These are phyloP conservation scores for Cynanchum wilfordii DNA, from an alignment of 257 asterid genomes.

Conservation along the genomic window DNA sequence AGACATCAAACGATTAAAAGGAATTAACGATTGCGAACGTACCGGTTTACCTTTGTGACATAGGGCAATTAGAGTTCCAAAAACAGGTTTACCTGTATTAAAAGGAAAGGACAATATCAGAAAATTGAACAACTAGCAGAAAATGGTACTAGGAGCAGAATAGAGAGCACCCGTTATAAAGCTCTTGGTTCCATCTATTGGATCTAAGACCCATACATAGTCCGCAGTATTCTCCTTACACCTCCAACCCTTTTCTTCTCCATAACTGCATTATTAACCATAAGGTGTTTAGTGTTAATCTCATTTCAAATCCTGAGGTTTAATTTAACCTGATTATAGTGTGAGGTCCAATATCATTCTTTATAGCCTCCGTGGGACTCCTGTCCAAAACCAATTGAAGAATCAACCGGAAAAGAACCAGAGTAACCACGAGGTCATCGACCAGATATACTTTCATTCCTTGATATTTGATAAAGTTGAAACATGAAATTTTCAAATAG, in stretches of 20 bases:
- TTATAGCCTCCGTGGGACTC: neutral
- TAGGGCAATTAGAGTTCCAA: slow-evolving; percentile 90
- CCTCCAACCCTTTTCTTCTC: slow-evolving; percentile 94
- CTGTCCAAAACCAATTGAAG: neutral
- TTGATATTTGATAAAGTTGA: neutral
- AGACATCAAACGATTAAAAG: neutral
- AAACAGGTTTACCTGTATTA: slow-evolving; percentile 75
- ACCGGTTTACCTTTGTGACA: slow-evolving; percentile 88
- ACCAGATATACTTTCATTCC: neutral
- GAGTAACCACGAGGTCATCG: neutral
- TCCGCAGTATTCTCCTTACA: slow-evolving; percentile 66
- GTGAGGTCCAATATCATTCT: neutral
- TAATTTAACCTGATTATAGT: neutral
- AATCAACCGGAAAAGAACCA: neutral
- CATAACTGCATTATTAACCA: slow-evolving; percentile 50
- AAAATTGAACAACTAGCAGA: neutral
- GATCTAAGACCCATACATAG: slow-evolving; percentile 95
- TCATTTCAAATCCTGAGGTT: neutral
- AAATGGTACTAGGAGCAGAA: neutral
- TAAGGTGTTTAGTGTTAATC: neutral
- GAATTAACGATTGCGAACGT: slow-evolving; percentile 27
- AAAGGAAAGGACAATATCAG: neutral
- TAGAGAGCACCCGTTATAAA: slow-evolving; percentile 67
- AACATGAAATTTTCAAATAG: neutral
- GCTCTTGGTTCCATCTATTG: slow-evolving; percentile 97